These are phyloP conservation scores for Pythium oligandrum DNA, from an alignment of 352 stramenopile species.

Conservation along the genomic window DNA sequence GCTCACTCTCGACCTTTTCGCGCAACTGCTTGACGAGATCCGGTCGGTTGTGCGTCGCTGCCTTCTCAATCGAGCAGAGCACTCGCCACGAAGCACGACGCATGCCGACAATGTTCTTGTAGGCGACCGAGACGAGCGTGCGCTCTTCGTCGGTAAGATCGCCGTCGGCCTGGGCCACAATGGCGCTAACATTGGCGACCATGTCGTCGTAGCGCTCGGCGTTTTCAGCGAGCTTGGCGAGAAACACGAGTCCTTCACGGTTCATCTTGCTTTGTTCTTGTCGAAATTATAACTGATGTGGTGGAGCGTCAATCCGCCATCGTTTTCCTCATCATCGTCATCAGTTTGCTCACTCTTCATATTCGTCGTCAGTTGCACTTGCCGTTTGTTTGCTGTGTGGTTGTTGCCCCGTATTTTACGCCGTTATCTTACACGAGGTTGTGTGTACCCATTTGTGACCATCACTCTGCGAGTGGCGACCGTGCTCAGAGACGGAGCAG, in stretches of 20 bases:
- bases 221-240: constrained; percentile 28
- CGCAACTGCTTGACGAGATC: constrained; percentile 14
- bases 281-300: background rate
- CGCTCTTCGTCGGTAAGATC: constrained; percentile 28
- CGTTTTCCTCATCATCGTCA: too few species aligned
- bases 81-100: constrained; percentile 27
- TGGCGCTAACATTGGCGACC: constrained; percentile 13
- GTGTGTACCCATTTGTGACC: too few species aligned
- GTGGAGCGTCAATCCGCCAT: background rate
- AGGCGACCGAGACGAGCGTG: constrained; percentile 29
- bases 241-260: constrained; percentile 25
- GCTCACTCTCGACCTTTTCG: constrained; percentile 21
- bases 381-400: too few species aligned
- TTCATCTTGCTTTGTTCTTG: constrained; percentile 11
- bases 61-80: constrained; percentile 16
- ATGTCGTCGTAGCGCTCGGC: constrained; percentile 29
- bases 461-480: too few species aligned
- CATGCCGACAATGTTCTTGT: constrained; percentile 29
- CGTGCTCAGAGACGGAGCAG: too few species aligned
- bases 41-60: constrained; percentile 16
- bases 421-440: too few species aligned
- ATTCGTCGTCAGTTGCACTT: too few species aligned
- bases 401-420: too few species aligned
- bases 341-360: too few species aligned
- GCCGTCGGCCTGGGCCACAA: constrained; percentile 10